Conservation (phyloP, 768 basidiomycete species). For the Pulveroboletus sp. region DNA sequence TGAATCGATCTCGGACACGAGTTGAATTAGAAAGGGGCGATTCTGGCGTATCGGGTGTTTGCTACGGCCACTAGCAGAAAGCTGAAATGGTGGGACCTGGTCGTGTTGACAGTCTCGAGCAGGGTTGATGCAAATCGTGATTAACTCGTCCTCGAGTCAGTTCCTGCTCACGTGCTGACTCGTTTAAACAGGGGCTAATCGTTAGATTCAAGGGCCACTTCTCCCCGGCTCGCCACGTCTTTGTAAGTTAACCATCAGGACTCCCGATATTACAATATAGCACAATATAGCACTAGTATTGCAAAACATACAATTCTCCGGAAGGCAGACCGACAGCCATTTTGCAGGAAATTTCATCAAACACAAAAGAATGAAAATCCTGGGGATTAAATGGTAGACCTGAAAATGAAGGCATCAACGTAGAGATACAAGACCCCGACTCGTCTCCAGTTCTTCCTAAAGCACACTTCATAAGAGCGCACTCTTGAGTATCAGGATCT, state of each 20-base stretch:
- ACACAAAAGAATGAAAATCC: conserved; percentile 43
- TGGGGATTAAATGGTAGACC: conserved; percentile 50
- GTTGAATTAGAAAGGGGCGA: background rate
- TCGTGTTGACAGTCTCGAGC: conserved; percentile 1
- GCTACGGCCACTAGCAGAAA: background rate
- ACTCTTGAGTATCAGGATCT: conserved; percentile 32
- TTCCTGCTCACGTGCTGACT: conserved; percentile 25
- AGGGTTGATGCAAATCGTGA: conserved; percentile 4
- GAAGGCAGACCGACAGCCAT: conserved; percentile 49
- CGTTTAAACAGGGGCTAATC: conserved; percentile 18
- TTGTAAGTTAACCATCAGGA: no score
- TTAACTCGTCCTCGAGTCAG: conserved; percentile 7
- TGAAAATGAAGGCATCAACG: conserved; percentile 43
- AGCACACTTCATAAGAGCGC: conserved; percentile 50
- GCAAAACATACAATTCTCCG: conserved; percentile 50
- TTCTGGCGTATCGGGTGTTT: conserved; percentile 2
- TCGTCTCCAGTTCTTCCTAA: conserved; percentile 18
- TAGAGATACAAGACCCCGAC: conserved; percentile 11
- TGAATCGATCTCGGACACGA: conserved; percentile 12
- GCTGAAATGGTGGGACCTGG: background rate
- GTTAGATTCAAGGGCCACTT: no score
- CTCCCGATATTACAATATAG: no score
- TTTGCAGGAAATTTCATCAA: conserved; percentile 54
- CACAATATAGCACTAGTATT: conserved; percentile 25
- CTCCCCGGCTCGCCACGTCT: no score